phyloP scores from a whole-genome alignment of 2,329 filamentous ascomycete genomes.

The Lizonia empirigonia region DNA sequence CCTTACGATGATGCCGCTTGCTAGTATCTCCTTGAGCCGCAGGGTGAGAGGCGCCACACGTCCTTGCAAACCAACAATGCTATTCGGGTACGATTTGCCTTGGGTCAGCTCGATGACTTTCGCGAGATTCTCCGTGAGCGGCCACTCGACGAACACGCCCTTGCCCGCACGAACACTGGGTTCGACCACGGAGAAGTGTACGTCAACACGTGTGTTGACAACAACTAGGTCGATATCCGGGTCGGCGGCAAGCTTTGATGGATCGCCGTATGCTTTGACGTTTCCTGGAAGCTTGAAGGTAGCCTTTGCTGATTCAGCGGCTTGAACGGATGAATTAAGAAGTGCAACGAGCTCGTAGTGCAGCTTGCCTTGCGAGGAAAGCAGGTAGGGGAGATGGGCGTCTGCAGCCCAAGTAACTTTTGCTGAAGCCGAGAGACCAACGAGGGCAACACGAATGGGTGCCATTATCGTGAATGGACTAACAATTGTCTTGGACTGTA shows the following conservation, averaged over 20 bases:
- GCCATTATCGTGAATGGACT: slow-evolving; percentile 45
- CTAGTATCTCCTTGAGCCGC: slow-evolving; percentile 50
- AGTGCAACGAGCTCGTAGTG: slow-evolving; percentile 55
- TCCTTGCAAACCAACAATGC: slow-evolving; percentile 54
- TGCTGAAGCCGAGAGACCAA: slow-evolving; percentile 62
- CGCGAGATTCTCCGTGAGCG: slow-evolving; percentile 45
- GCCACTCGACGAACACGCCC: slow-evolving; percentile 60
- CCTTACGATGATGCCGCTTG: slow-evolving; percentile 49
- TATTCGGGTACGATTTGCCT: slow-evolving; percentile 4
- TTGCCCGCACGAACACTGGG: slow-evolving; percentile 61
- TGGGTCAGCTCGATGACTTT: slow-evolving; percentile 50
- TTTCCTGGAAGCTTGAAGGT: slow-evolving; percentile 44
- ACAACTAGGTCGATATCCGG: slow-evolving; percentile 52
- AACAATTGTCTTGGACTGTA: no score
- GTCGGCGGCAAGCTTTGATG: slow-evolving; percentile 51
- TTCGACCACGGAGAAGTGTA: slow-evolving; percentile 54
- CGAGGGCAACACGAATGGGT: slow-evolving; percentile 62
- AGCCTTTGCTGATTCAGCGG: slow-evolving; percentile 50
- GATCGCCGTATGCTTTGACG: slow-evolving; percentile 54
- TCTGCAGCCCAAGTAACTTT: slow-evolving; percentile 60
- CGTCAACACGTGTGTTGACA: slow-evolving; percentile 60
- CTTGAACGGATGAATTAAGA: slow-evolving; percentile 52
- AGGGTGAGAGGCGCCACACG: slow-evolving; percentile 45
- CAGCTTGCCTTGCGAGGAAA: slow-evolving; percentile 41
- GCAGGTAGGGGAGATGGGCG: slow-evolving; percentile 67